Evolutionary conservation across 78 protist genomes (phyloP), one percentile per base, ranked within the genome.

Genomic region (Thecamonas trahens): DNA sequence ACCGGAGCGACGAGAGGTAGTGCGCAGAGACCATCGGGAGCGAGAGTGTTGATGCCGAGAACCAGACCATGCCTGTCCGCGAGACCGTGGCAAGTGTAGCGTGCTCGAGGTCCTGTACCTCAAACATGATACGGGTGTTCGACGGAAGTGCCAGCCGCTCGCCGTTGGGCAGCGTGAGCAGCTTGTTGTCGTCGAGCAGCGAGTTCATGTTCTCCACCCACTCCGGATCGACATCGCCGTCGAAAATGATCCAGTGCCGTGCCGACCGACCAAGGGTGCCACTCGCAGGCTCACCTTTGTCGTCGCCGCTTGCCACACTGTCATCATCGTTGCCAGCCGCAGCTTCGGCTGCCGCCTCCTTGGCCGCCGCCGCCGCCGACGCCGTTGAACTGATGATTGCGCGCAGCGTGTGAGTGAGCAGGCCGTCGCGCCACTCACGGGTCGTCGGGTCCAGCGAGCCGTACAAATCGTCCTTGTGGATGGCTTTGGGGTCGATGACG

Each of bases 11-110:
- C n/a, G 61, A 39, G 28, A 86, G 65, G 75, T 72, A 87, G 35
- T 76, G 82, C 18, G n/a, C 37, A 37, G 72, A 77, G 61, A 84
- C 55, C 92, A 81, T 88, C 59, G 47, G 76, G 13, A 83, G 59
- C 20, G 88, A 40, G 26, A 89, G 60, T 9, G 67, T 82, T 32
- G 86, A 91, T 37, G 85, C 94, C 59, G 80, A 44, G 86, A 95
- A 92, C 97, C 98, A 95, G 40, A 95, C 94, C 98, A 97, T 97
- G 50, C 99, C 99, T 61, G 97, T 93, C 28, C 99, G 88, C 1
- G 91, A 77, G 26, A 97, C 97, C 0, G 99, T 97, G 58, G 99
- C 99, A 0, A 80, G 89, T 4, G 99, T 95, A 20, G 99, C 99
- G 49, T 80, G 79, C 70, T 84, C 67, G 47, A 97, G 93, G 49